A percentile compares a stretch with the other conserved stretches of the same genome.
These are phyloP conservation scores for Hamamelis virginiana DNA, from an alignment of 164 flowering plant genomes.

Conservation along the genomic window DNA sequence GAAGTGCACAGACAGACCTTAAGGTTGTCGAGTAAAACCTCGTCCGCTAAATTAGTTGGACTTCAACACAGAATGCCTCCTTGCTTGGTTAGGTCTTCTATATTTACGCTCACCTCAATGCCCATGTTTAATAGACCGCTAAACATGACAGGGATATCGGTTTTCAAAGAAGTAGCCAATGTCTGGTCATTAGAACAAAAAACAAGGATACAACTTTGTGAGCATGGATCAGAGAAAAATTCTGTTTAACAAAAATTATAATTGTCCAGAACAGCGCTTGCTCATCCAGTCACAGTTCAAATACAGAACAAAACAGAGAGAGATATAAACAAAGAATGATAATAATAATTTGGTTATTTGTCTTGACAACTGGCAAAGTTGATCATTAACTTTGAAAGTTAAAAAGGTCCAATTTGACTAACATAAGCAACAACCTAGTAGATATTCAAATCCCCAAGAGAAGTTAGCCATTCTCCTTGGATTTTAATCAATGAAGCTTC, in stretches of 20 bases:
- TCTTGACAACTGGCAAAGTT: too few relatives aligned
- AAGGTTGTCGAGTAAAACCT: background rate
- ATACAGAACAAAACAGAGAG: background rate
- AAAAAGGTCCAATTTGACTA: too few relatives aligned
- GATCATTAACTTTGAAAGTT: background rate
- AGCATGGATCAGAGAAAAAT: background rate
- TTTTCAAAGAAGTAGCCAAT: conserved; percentile 44
- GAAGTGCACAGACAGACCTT: background rate
- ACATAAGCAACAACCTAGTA: background rate
- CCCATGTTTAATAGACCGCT: conserved; percentile 37
- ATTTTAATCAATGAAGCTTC: background rate
- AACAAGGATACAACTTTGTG: background rate
- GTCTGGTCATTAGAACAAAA: conserved; percentile 34
- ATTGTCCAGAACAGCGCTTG: background rate
- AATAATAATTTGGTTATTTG: too few relatives aligned
- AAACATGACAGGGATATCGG: conserved; percentile 53
- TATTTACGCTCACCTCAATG: conserved; percentile 33
- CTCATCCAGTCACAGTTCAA: background rate
- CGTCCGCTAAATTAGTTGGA: background rate
- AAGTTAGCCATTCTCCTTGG: background rate
- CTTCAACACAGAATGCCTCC: conserved; percentile 10
- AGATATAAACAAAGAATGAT: too few relatives aligned
- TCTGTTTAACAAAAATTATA: too few relatives aligned
- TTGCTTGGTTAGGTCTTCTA: conserved; percentile 39
- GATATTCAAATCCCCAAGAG: background rate